phyloP scores from a whole-genome alignment of 2,329 filamentous ascomycete genomes.

The Mycocentrospora acerina region DNA sequence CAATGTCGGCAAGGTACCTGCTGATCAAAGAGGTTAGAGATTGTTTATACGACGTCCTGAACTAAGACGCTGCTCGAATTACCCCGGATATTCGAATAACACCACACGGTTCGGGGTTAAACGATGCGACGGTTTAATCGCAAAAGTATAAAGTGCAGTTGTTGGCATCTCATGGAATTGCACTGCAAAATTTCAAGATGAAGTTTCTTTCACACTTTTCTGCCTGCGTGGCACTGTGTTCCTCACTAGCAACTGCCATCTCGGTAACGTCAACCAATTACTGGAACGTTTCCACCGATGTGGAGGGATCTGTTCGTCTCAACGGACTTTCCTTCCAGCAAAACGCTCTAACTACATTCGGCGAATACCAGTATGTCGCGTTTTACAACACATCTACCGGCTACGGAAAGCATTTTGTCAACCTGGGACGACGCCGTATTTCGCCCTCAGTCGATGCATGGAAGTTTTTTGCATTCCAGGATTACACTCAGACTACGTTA shows the following conservation, averaged over 20 bases:
- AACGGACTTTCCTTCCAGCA: conserved; percentile 56
- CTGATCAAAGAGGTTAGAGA: no score
- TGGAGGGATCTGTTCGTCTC: conserved; percentile 40
- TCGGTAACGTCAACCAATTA: conserved; percentile 28
- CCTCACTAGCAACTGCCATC: conserved; percentile 19
- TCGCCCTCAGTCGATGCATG: conserved; percentile 41
- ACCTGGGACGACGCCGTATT: conserved; percentile 50
- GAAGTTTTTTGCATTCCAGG: conserved; percentile 51
- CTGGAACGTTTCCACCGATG: conserved; percentile 36
- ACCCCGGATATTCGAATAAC: no score
- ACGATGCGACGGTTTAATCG: no score
- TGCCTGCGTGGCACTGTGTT: conserved; percentile 9
- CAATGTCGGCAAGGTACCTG: no score
- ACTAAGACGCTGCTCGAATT: no score
- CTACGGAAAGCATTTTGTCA: conserved; percentile 44
- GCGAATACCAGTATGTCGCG: conserved; percentile 53
- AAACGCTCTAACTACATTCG: conserved; percentile 49
- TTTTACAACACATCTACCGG: conserved; percentile 45
- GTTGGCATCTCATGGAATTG: no score
- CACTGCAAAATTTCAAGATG: no score
- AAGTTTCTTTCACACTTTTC: conserved; percentile 11
- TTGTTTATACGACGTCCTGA: no score
- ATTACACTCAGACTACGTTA: conserved; percentile 53
- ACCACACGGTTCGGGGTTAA: no score
- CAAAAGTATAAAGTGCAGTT: no score